A percentile compares a stretch with the other conserved stretches of the same genome.
These are phyloP conservation scores for Ogataea nonfermentans DNA, from an alignment of 805 yeast species.

Conservation along the genomic window DNA sequence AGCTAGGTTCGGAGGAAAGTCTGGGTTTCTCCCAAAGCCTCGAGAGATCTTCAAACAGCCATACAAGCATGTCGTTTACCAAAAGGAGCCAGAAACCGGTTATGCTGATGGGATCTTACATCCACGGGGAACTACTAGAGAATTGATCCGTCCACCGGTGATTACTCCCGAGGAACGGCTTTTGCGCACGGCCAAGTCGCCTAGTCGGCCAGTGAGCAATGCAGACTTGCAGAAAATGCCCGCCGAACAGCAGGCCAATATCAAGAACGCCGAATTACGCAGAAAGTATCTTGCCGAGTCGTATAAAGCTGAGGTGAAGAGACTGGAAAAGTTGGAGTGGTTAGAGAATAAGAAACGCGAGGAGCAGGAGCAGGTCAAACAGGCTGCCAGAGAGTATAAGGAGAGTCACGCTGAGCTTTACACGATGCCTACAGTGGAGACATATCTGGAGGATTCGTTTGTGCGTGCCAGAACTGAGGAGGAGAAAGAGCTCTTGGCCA, in stretches of 20 bases:
- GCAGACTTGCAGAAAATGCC: conserved; percentile 37
- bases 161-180: conserved; percentile 62
- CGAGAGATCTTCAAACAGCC: conserved; percentile 76
- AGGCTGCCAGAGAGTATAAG: conserved; percentile 39
- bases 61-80: conserved; percentile 49
- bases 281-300: conserved; percentile 68
- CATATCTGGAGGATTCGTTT: conserved; percentile 62
- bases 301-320: conserved; percentile 39
- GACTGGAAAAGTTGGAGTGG: conserved; percentile 35
- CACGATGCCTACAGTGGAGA: conserved; percentile 79
- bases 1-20: conserved; percentile 56
- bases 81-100: conserved; percentile 53
- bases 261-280: conserved; percentile 61
- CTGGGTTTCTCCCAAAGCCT: conserved; percentile 79
- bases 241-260: conserved; percentile 43
- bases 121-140: conserved; percentile 63
- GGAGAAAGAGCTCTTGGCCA: conserved; percentile 53
- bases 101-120: conserved; percentile 70
- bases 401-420: conserved; percentile 53
- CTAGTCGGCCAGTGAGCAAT: conserved; percentile 34
- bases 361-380: conserved; percentile 26
- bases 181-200: conserved; percentile 47
- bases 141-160: conserved; percentile 50
- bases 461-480: conserved; percentile 71
- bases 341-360: conserved; percentile 26